Conservation (phyloP, 1,284 basidiomycete species). For the Heliocybe sulcata region DNA sequence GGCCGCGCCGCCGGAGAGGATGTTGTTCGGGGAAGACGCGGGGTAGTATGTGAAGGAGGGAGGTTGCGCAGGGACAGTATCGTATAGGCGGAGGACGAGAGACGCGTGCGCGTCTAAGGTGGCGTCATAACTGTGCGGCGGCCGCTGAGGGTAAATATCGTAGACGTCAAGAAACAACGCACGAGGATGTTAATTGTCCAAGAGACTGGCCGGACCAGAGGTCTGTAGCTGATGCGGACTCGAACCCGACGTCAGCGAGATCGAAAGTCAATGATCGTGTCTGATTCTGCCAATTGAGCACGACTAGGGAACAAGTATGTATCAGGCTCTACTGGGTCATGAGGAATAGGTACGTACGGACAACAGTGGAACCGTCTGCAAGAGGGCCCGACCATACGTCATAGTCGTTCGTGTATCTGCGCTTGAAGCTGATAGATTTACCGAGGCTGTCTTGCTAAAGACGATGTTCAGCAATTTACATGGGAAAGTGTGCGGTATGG, state of each 20-base stretch:
- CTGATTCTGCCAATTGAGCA: constrained; percentile 35
- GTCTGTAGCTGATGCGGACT: neutral
- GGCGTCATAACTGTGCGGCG: constrained; percentile 24
- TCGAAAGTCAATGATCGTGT: constrained; percentile 29
- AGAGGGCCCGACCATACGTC: constrained; percentile 45
- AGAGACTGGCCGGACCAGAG: neutral
- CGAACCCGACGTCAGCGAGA: constrained; percentile 6
- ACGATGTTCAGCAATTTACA: constrained; percentile 2
- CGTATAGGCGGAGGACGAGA: constrained; percentile 31
- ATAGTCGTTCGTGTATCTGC: constrained; percentile 40
- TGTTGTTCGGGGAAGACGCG: constrained; percentile 28
- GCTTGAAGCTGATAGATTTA: constrained; percentile 35
- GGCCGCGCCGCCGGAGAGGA: constrained; percentile 31
- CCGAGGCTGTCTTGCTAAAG: constrained; percentile 42
- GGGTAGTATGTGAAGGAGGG: constrained; percentile 31
- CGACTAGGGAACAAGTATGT: constrained; percentile 18
- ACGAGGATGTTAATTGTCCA: neutral
- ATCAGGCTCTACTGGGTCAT: neutral
- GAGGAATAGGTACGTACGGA: constrained; percentile 21
- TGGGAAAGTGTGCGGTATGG: neutral
- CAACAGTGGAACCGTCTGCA: constrained; percentile 40
- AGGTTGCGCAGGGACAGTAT: constrained; percentile 17
- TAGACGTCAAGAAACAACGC: neutral
- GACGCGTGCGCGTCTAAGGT: constrained; percentile 32
- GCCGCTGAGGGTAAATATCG: neutral